Evolutionary conservation across 140 eudicot genomes (phyloP), one percentile per base, ranked within the genome.

Genomic region (Cichorium intybus): DNA sequence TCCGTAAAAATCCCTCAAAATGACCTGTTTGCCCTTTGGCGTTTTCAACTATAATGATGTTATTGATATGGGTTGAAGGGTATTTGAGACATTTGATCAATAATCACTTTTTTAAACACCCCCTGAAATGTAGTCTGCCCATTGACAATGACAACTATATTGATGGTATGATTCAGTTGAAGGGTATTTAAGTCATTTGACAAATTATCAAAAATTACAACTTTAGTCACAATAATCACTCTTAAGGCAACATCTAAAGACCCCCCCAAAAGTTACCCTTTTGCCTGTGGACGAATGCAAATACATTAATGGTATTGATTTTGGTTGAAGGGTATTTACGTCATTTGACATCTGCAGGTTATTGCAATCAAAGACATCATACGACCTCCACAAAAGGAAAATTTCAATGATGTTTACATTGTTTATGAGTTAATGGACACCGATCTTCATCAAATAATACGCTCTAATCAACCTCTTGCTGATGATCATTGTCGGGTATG

Each of bases 381-480:
- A 46, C 75, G 84, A 37, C 96, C 96, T 23, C 94, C 90, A 43
- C 71, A 61, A 39, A 75, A 72, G 82, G 90, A 88, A 41, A 77
- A 68, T 39, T 88, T 82, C 41, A 82, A 78, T 60, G 96, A 88
- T 76, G 96, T 88, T 48, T 88, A 88, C 84, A 80, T 82, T 46
- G 90, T 88, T 55, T 88, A 80, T 78, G 96, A 88, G 75, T 69
- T 88, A 49, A 85, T 88, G 96, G 96, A 88, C 69, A 88, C 96
- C 23, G 96, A 88, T 73, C 91, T 88, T 75, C 89, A 88, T 76
- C 96, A 85, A 66, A 85, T 88, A 15, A 88, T 88, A 73, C 94
- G 90, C 26, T 88, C 94, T 29, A 72, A 82, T 68, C 96, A 88
- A 72, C 70, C 82, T 47, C 59, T 88, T 23, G 83, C 81, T 8